phyloP scores from a whole-genome alignment of 2,329 filamentous ascomycete genomes.

The Ramichloridium luteum region DNA sequence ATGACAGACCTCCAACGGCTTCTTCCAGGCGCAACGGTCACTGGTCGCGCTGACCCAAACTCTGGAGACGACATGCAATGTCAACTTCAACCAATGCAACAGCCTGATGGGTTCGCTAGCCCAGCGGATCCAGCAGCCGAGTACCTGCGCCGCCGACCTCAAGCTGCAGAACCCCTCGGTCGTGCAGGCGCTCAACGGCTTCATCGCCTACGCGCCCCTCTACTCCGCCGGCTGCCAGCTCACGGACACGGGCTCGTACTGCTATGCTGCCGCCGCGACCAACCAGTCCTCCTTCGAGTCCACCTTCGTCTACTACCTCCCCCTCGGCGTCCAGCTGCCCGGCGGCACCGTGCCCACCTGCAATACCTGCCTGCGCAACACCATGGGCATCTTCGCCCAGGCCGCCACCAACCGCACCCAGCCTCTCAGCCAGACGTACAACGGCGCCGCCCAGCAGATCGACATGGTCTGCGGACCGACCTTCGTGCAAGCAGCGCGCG shows the following conservation, averaged over 20 bases:
- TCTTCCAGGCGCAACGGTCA: constrained; percentile 68
- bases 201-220: constrained; percentile 63
- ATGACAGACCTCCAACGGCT: constrained; percentile 61
- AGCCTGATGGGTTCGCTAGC: constrained; percentile 54
- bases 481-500: constrained; percentile 30
- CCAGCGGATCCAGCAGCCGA: constrained; percentile 45
- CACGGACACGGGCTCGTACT: constrained; percentile 51
- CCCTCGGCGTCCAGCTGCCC: constrained; percentile 62
- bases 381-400: constrained; percentile 67
- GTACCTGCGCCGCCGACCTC: constrained; percentile 63
- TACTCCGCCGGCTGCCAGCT: constrained; percentile 66
- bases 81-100: constrained; percentile 53
- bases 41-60: constrained; percentile 60
- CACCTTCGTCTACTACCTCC: constrained; percentile 73
- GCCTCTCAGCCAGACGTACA: constrained; percentile 57
- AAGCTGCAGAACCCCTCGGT: constrained; percentile 55
- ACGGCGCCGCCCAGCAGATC: constrained; percentile 57
- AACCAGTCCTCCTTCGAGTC: constrained; percentile 60
- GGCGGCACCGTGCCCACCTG: constrained; percentile 58
- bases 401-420: constrained; percentile 55
- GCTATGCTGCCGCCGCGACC: constrained; percentile 71
- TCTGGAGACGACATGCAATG: constrained; percentile 65
- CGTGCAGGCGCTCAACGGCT: constrained; percentile 59
- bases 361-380: constrained; percentile 60
- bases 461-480: constrained; percentile 49